Conservation (phyloP, 176 grass and related monocot genomes). For the Musa beccarii region DNA sequence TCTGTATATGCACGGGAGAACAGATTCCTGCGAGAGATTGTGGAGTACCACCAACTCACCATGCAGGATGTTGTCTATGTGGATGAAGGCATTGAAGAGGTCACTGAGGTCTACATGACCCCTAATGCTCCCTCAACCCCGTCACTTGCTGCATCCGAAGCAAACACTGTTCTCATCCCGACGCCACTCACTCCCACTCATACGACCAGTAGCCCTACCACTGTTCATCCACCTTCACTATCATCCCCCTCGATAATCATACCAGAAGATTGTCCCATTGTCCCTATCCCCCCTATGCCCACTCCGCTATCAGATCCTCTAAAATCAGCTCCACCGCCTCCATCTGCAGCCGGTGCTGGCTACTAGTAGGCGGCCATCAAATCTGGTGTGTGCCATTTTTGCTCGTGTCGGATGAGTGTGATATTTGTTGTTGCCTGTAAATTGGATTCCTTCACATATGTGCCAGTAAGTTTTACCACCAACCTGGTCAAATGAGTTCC, state of each 20-base stretch:
- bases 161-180: constrained; percentile 1
- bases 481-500: too few relatives aligned
- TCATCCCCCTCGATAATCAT: constrained; percentile 22
- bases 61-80: constrained; percentile 98
- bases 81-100: constrained; percentile 98
- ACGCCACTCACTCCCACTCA: background rate
- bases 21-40: constrained; percentile 92
- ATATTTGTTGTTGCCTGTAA: too few relatives aligned
- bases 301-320: background rate
- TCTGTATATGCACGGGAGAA: constrained; percentile 95
- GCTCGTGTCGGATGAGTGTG: background rate
- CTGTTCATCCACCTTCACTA: background rate
- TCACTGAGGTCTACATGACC: constrained; percentile 79
- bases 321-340: background rate
- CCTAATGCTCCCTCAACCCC: constrained; percentile 40
- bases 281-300: constrained; percentile 33
- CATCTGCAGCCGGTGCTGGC: background rate
- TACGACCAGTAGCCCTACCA: constrained; percentile 22
- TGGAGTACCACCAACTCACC: constrained; percentile 97
- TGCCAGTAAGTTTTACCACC: too few relatives aligned
- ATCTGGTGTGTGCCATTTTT: background rate
- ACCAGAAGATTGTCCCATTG: constrained; percentile 35
- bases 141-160: constrained; percentile 11
- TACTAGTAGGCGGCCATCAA: too few relatives aligned
- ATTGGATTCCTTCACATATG: too few relatives aligned